Conservation (phyloP, 2,329 filamentous ascomycete species). For the Colletotrichum magnum region DNA sequence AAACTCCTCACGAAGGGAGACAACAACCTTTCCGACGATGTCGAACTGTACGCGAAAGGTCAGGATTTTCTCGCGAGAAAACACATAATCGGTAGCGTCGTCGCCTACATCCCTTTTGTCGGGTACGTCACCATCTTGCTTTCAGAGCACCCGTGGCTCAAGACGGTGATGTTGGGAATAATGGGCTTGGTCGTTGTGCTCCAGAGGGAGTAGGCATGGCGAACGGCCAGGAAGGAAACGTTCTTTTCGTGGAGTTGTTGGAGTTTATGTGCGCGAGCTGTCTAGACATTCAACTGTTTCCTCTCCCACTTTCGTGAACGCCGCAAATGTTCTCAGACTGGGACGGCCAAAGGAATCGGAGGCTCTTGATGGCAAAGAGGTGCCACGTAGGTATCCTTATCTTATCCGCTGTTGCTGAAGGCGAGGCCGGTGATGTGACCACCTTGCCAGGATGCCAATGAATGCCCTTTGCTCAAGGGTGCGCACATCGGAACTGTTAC, state of each 20-base stretch:
- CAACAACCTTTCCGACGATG: conserved; percentile 81
- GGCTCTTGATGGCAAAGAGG: not conserved
- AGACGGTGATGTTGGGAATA: conserved; percentile 92
- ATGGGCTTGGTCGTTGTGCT: conserved; percentile 96
- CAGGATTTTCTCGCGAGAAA: conserved; percentile 89
- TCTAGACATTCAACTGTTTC: not conserved
- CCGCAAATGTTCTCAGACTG: too few species aligned
- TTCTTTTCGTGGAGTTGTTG: not conserved
- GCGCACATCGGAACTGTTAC: not conserved
- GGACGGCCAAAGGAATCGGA: not conserved
- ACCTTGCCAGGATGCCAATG: not conserved
- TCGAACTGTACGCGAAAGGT: conserved; percentile 79
- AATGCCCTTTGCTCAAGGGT: not conserved
- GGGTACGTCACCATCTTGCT: conserved; percentile 97
- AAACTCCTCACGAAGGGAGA: conserved; percentile 96
- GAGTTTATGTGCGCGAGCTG: not conserved
- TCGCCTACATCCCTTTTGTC: conserved; percentile 93
- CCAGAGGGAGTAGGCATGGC: conserved; percentile 79
- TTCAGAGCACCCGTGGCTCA: conserved; percentile 96
- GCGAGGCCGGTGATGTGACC: not conserved
- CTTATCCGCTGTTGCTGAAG: not conserved
- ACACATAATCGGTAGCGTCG: conserved; percentile 93
- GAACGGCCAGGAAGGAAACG: not conserved
- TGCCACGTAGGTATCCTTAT: not conserved
- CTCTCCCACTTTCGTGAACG: too few species aligned